Evolutionary conservation across 768 basidiomycete species (phyloP).

Genomic region (Pleurotus cornucopiae): DNA sequence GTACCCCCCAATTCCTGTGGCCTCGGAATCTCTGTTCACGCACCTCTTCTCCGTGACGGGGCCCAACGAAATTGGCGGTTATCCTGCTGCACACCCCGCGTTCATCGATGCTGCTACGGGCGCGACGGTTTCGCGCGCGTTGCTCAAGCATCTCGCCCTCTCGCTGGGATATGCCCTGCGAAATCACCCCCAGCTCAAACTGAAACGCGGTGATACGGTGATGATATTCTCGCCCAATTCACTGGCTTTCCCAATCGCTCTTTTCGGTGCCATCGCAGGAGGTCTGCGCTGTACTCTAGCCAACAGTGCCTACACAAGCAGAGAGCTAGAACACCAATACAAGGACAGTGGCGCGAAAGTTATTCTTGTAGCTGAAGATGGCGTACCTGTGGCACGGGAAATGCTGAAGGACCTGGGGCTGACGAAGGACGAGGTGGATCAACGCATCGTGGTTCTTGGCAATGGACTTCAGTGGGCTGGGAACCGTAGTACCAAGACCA

Average conservation of each 20-base stretch:
- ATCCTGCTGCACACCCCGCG: conserved; percentile 31
- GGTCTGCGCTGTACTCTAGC: conserved; percentile 69
- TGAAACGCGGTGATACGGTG: conserved; percentile 51
- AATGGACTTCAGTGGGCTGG: conserved; percentile 44
- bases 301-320: conserved; percentile 64
- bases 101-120: conserved; percentile 54
- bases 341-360: conserved; percentile 59
- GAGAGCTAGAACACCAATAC: conserved; percentile 72
- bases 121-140: conserved; percentile 38
- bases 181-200: conserved; percentile 26
- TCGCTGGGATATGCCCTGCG: conserved; percentile 50
- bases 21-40: conserved; percentile 42
- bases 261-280: conserved; percentile 57
- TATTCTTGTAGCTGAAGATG: conserved; percentile 61
- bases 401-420: conserved; percentile 53
- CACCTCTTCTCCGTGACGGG: conserved; percentile 33
- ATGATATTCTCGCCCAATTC: conserved; percentile 71
- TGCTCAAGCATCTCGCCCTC: conserved; percentile 40
- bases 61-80: conserved; percentile 25
- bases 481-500: conserved; percentile 13
- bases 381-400: conserved; percentile 48
- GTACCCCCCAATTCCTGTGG: conserved; percentile 31
- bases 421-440: conserved; percentile 39
- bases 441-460: conserved; percentile 55
- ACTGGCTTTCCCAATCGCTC: conserved; percentile 43